These are phyloP conservation scores for Graphilbum sp. DNA, from an alignment of 2,329 filamentous ascomycete genomes.

Conservation along the genomic window DNA sequence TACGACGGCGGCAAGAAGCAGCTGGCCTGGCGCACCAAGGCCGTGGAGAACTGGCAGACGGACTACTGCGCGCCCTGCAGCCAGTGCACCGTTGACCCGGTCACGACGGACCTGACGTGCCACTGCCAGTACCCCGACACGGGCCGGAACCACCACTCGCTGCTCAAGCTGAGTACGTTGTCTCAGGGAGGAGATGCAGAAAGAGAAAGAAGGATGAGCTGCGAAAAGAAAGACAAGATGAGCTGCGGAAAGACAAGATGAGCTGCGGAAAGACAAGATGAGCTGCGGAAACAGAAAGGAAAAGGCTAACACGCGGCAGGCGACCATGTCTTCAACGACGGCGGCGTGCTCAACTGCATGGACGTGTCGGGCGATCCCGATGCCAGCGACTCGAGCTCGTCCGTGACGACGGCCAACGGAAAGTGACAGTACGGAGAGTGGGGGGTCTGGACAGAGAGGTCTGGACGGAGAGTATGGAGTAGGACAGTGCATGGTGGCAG, in stretches of 20 bases:
- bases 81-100: slow-evolving; percentile 6
- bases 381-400: not conserved
- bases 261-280: no score
- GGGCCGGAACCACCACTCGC: slow-evolving; percentile 1
- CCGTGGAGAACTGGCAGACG: slow-evolving; percentile 2
- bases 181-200: no score
- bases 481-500: no score
- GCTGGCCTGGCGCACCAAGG: slow-evolving; percentile 5
- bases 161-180: slow-evolving; percentile 2
- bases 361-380: slow-evolving; percentile 1
- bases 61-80: slow-evolving; percentile 3
- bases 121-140: slow-evolving; percentile 2
- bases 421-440: no score
- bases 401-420: not conserved
- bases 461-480: no score
- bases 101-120: slow-evolving; percentile 6
- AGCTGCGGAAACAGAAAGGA: no score
- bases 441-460: no score
- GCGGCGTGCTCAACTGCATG: slow-evolving; percentile 5
- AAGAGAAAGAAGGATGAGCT: no score
- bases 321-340: slow-evolving; percentile 5
- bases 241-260: no score
- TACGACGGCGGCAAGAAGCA: not conserved
- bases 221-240: no score
- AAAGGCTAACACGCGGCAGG: not conserved